phyloP scores from a whole-genome alignment of 106 monocot species.

The Dendrobium officinale region DNA sequence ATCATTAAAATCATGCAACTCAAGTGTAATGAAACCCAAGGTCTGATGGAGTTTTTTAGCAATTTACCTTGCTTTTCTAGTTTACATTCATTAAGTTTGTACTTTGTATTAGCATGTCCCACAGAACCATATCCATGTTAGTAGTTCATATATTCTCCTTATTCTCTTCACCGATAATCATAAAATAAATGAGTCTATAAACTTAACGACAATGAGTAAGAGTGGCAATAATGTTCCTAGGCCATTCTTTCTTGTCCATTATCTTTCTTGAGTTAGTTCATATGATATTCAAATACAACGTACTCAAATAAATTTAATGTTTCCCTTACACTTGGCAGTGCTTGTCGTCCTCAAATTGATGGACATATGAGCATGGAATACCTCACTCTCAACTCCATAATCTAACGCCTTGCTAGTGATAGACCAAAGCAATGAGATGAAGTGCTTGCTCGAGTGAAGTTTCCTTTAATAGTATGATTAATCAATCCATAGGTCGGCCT shows the following conservation, averaged over 20 bases:
- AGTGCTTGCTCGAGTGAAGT: too few relatives aligned
- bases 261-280: neutral
- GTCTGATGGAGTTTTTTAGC: neutral
- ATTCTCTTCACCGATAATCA: neutral
- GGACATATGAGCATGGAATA: too few relatives aligned
- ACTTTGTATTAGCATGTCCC: neutral
- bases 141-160: neutral
- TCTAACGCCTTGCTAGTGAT: too few relatives aligned
- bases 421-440: too few relatives aligned
- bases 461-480: too few relatives aligned
- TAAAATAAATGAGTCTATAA: neutral
- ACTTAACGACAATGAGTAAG: neutral
- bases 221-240: neutral
- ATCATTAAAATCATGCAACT: neutral
- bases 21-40: neutral
- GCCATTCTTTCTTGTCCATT: neutral
- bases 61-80: neutral
- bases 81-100: neutral
- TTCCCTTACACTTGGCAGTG: too few relatives aligned
- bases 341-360: too few relatives aligned
- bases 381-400: neutral
- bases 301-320: neutral
- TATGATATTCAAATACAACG: neutral
- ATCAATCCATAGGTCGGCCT: too few relatives aligned
- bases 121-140: neutral